phyloP scores from a whole-genome alignment of 176 grass and related monocot genomes.

The Aegilops bicornis region DNA sequence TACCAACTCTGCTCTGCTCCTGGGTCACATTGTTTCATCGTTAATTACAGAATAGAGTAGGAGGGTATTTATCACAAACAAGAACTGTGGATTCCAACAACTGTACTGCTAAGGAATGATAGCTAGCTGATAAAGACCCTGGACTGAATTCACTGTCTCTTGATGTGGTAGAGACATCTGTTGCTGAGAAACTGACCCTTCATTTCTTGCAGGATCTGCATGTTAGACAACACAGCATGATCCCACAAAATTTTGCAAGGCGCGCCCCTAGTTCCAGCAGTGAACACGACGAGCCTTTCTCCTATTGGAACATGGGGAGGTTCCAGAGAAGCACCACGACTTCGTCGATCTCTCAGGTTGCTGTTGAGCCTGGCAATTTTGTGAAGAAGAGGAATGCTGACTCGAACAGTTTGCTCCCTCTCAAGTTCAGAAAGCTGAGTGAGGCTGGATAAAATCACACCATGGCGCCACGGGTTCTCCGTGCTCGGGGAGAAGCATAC shows the following conservation, averaged over 20 bases:
- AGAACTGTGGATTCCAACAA: neutral
- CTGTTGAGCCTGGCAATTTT: constrained; percentile 32
- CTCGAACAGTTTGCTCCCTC: constrained; percentile 17
- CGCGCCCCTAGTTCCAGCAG: constrained; percentile 33
- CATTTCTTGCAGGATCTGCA: constrained; percentile 40
- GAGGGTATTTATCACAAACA: neutral
- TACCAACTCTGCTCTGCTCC: neutral
- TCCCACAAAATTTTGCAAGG: constrained; percentile 29
- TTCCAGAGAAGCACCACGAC: constrained; percentile 44
- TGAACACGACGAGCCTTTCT: constrained; percentile 61
- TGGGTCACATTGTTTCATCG: neutral
- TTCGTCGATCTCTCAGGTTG: constrained; percentile 31
- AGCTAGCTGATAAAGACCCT: constrained; percentile 11
- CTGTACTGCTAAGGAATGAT: constrained; percentile 11
- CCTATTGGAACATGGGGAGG: constrained; percentile 81
- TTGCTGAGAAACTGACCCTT: neutral
- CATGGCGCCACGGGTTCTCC: neutral
- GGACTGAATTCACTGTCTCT: constrained; percentile 4
- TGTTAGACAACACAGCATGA: constrained; percentile 28
- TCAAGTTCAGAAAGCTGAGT: constrained; percentile 45
- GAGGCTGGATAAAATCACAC: neutral
- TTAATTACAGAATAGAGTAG: neutral
- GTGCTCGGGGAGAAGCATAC: neutral
- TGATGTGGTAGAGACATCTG: neutral
- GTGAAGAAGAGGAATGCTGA: constrained; percentile 46